Evolutionary conservation across 2,329 filamentous ascomycete species (phyloP), one percentile per base, ranked within the genome.

Genomic region (Stemphylium vesicarium): DNA sequence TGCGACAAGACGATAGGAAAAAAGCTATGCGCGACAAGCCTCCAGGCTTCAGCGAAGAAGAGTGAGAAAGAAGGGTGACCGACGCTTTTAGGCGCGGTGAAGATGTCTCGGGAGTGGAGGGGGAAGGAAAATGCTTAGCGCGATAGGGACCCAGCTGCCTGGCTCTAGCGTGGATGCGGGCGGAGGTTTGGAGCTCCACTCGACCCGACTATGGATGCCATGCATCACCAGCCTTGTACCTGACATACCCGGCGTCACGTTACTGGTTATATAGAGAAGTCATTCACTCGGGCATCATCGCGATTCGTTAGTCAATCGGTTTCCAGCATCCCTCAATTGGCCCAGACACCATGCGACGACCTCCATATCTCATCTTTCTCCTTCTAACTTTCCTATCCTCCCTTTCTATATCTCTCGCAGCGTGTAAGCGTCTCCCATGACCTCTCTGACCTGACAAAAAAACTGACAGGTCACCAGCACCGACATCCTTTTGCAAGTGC

Each of bases 401-500:
- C 35, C 64, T 80, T 12, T 74, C 76, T 20, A 39, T 75, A 29
- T 66, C 75, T 3, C 69, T 78, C n/a, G 79, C 79, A 57, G 77
- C 77, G 35, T 73, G 80, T 80, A 74, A 50, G 78, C 59, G 13
- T 8, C 15, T n/a, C 20, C 22, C 29, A 42, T 37, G n/a, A 12
- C 24, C 32, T 11, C 15, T 38, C 38, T 15, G 7, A 18, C 45
- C 37, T 31, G 16, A n/a, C 7, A 4, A 2, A 4, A 20, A 32
- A 36, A 11, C 13, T 45, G 22, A 41, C 35, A 39, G 13, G 2
- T 31, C 15, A 38, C 46, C 62, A 82, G 81, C 80, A 38, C 80
- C 81, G 20, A 84, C 85, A 13, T 87, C 85, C 54, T 89, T 88
- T 75, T 89, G 87, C 82, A 89, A 89, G 83, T 89, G 87, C 72